Base-by-base conservation (phyloP, 2,329 filamentous ascomycete genomes). In the Hortaea werneckii region DNA sequence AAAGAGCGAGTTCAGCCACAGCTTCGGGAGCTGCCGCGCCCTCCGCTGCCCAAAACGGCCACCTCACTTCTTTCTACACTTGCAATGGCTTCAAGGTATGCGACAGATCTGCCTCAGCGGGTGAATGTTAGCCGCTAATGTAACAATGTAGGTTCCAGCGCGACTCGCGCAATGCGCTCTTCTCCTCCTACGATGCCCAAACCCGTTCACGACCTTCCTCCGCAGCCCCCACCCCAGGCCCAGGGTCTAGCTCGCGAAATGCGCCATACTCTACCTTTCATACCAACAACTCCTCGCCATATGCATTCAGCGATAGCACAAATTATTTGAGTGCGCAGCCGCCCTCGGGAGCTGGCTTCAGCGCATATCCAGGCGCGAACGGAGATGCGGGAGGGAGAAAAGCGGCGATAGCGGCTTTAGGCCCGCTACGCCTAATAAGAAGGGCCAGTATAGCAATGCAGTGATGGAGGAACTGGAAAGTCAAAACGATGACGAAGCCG, bases 381-480 rank as follows among this genome's bases (percentile, higher is more conserved):
- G 53, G 50, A 12, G 54, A 50, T 12, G 48, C 42, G n/a, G 42
- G 38, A 30, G 50, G 50, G n/a, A 42, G 53, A 42, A 41, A 7
- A 57, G 53, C 39, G 52, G 46, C 6, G 56, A 56, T 27, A 53
- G 54, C 6, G 56, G 54, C 10, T 72, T 65, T 46, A 49, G 70
- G 12, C 46, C 57, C 12, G 70, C 70, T 49, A 73, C 70, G 44
- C 70, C 70, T 48, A 71, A 72, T 57, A 62, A 62, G 8, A 87
- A 83, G 62, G 90, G 90, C 10, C 89, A 95, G 65, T 96, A 96
- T 66, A 90, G 84, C 62, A 84, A 94, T 59, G 85, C 89, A 13
- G 87, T 95, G 41, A 76, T 98, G 44, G 87, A 87, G 63, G 88
- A 94, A 69, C 76, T 98, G 50, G 92, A 98, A 72, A 90, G 85